phyloP scores from a whole-genome alignment of 148 eudicot genomes.

The Silene conica region DNA sequence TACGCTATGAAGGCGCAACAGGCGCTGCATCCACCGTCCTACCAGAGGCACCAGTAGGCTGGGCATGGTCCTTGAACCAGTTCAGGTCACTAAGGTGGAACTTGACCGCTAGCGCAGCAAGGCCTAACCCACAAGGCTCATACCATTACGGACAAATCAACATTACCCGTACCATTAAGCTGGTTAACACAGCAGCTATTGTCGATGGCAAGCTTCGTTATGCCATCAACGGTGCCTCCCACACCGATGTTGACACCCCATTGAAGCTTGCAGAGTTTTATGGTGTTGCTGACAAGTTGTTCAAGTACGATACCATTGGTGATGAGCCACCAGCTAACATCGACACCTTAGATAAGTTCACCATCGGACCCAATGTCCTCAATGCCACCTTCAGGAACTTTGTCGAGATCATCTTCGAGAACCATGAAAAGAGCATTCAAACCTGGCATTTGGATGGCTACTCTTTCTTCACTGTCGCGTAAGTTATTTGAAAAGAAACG shows the following conservation, averaged over 20 bases:
- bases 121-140: conserved; percentile 84
- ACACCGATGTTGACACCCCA: conserved; percentile 48
- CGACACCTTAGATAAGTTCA: conserved; percentile 19
- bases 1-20: conserved; percentile 37
- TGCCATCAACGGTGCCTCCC: conserved; percentile 61
- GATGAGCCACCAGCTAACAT: conserved; percentile 35
- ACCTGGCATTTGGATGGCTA: conserved; percentile 48
- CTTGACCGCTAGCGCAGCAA: conserved; percentile 71
- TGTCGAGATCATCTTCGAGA: conserved; percentile 50
- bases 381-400: conserved; percentile 35
- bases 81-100: conserved; percentile 65
- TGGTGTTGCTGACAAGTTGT: conserved; percentile 32
- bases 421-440: conserved; percentile 46
- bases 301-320: conserved; percentile 40
- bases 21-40: conserved; percentile 40
- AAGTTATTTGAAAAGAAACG: too few species aligned
- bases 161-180: conserved; percentile 59
- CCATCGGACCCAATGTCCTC: conserved; percentile 28
- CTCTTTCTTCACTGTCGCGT: conserved; percentile 54
- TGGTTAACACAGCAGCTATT: conserved; percentile 34
- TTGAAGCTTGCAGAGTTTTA: conserved; percentile 61
- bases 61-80: conserved; percentile 74
- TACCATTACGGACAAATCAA: conserved; percentile 59
- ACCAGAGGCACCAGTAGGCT: conserved; percentile 44
- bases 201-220: conserved; percentile 58